Evolutionary conservation across 2,329 filamentous ascomycete species (phyloP).

Genomic region (Colletotrichum magnum): DNA sequence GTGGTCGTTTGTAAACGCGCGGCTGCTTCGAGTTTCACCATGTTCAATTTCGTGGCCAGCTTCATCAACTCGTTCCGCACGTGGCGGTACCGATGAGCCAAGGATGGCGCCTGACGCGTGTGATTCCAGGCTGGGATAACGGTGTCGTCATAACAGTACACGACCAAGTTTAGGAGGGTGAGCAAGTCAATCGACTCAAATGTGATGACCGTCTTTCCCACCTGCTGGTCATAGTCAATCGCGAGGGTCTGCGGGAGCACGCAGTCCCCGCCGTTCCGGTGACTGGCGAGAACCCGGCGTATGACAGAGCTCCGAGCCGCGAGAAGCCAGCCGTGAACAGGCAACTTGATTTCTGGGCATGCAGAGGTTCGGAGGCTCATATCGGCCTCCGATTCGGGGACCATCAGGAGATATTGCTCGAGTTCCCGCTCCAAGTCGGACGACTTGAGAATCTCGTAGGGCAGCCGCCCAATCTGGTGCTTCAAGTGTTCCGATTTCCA

Average conservation of each 20-base stretch:
- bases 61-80: slow-evolving; percentile 91
- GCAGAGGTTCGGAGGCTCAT: slow-evolving; percentile 68
- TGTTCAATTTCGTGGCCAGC: slow-evolving; percentile 78
- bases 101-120: slow-evolving; percentile 73
- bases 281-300: slow-evolving; percentile 71
- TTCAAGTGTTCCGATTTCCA: slow-evolving; percentile 61
- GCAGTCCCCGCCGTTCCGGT: slow-evolving; percentile 67
- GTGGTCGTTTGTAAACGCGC: slow-evolving; percentile 81
- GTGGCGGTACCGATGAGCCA: slow-evolving; percentile 82
- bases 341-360: slow-evolving; percentile 78
- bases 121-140: slow-evolving; percentile 91
- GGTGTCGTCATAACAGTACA: slow-evolving; percentile 86
- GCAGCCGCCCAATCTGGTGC: slow-evolving; percentile 65
- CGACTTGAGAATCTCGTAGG: slow-evolving; percentile 71
- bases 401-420: slow-evolving; percentile 60
- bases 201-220: slow-evolving; percentile 69
- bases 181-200: slow-evolving; percentile 82
- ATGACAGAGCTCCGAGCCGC: slow-evolving; percentile 80
- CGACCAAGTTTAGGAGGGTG: slow-evolving; percentile 82
- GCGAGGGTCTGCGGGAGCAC: slow-evolving; percentile 72
- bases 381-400: slow-evolving; percentile 58
- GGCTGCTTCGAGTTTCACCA: slow-evolving; percentile 81
- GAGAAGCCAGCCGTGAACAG: slow-evolving; percentile 86
- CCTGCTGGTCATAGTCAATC: slow-evolving; percentile 62
- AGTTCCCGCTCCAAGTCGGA: slow-evolving; percentile 77